A percentile compares a stretch with the other conserved stretches of the same genome.
Conservation (phyloP, 805 yeast species). For the Metschnikowia gruessii region DNA sequence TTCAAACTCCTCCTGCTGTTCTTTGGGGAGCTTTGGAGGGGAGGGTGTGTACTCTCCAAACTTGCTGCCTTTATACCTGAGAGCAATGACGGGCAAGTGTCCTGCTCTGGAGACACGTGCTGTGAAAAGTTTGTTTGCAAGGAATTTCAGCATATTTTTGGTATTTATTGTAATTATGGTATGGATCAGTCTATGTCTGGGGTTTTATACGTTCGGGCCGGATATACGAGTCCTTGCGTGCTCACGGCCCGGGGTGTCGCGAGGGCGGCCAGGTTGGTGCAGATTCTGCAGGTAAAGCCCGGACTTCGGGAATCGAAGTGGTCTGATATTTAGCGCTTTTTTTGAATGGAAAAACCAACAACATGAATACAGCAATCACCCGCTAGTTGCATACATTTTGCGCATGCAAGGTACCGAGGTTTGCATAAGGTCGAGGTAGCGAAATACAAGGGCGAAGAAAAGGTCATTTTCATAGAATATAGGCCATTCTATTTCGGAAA, state of each 20-base stretch:
- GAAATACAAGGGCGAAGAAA: too few relatives aligned
- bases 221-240: not conserved
- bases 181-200: not conserved
- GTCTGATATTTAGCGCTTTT: not conserved
- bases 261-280: not conserved
- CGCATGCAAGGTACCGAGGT: too few relatives aligned
- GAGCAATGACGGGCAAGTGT: not conserved
- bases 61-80: conserved; percentile 16
- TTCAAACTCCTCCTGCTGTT: conserved; percentile 91
- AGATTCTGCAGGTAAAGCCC: not conserved
- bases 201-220: not conserved
- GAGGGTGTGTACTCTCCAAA: conserved; percentile 28
- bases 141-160: not conserved
- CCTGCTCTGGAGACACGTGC: not conserved
- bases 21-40: conserved; percentile 75
- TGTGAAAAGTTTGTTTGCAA: not conserved
- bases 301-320: not conserved
- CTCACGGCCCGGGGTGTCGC: not conserved
- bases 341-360: not conserved
- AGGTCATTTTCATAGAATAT: too few relatives aligned
- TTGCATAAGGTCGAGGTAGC: too few relatives aligned
- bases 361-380: too few relatives aligned
- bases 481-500: too few relatives aligned
- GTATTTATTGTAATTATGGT: not conserved
- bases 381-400: too few relatives aligned